Evolutionary conservation across 257 asterid genomes (phyloP).

Genomic region (Primulina tabacum): DNA sequence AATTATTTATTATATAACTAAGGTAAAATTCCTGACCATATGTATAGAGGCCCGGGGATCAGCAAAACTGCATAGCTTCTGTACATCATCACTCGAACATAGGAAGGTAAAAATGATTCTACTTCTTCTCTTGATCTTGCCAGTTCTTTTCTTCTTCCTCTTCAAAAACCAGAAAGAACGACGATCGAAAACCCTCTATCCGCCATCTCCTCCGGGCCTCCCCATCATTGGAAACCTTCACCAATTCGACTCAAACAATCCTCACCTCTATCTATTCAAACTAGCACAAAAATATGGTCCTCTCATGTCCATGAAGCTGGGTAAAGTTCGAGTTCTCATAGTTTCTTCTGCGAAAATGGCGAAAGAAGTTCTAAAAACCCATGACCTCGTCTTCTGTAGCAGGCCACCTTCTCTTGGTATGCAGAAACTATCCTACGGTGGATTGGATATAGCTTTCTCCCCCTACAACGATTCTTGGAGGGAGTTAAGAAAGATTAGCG

Average conservation of each 20-base stretch:
- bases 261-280: slow-evolving; percentile 5
- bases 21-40: too few species aligned
- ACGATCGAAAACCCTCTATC: not conserved
- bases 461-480: slow-evolving; percentile 13
- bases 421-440: slow-evolving; percentile 8
- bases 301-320: slow-evolving; percentile 16
- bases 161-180: not conserved
- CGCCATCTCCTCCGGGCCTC: slow-evolving; percentile 16
- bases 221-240: slow-evolving; percentile 13
- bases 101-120: not conserved
- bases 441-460: slow-evolving; percentile 9
- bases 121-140: not conserved
- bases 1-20: too few species aligned
- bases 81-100: too few species aligned
- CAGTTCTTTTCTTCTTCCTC: not conserved
- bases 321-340: not conserved
- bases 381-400: slow-evolving; percentile 10
- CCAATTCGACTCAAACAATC: not conserved
- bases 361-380: slow-evolving; percentile 10
- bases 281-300: slow-evolving; percentile 10
- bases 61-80: too few species aligned
- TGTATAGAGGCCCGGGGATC: too few species aligned
- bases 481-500: not conserved
- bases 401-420: not conserved
- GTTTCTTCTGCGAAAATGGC: slow-evolving; percentile 14